phyloP scores from a whole-genome alignment of 2,329 filamentous ascomycete genomes.

The Fusarium penzigii region DNA sequence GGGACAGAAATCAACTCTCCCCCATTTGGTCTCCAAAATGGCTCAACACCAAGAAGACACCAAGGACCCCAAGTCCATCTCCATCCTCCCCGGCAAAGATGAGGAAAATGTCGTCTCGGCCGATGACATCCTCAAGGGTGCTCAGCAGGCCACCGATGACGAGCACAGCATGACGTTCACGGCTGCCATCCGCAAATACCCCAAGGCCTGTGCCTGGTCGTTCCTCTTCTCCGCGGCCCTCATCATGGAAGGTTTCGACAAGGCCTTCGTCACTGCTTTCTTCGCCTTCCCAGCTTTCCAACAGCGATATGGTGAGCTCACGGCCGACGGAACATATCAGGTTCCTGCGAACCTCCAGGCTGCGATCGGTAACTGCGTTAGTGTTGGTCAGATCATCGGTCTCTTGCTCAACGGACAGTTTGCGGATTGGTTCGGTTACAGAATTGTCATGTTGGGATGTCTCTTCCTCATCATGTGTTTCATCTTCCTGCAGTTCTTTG shows the following conservation, averaged over 20 bases:
- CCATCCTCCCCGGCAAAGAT: constrained; percentile 8
- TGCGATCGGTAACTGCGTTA: constrained; percentile 47
- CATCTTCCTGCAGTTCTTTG: constrained; percentile 52
- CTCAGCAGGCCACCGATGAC: constrained; percentile 15
- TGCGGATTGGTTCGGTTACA: constrained; percentile 46
- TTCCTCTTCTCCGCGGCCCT: constrained; percentile 39
- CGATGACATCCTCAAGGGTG: constrained; percentile 17
- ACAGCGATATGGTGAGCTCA: constrained; percentile 38
- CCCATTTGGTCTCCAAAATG: background rate
- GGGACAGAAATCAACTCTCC: no score
- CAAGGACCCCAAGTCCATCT: constrained; percentile 11
- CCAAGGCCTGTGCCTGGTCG: constrained; percentile 38
- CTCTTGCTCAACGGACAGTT: constrained; percentile 49
- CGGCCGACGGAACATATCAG: constrained; percentile 40
- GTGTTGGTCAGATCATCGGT: constrained; percentile 50
- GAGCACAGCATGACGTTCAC: constrained; percentile 35
- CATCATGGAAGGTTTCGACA: constrained; percentile 44
- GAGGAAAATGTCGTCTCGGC: constrained; percentile 9
- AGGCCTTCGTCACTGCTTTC: constrained; percentile 41
- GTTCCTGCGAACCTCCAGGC: constrained; percentile 52
- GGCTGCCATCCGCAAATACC: constrained; percentile 41
- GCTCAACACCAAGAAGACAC: constrained; percentile 18
- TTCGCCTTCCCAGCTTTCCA: constrained; percentile 40
- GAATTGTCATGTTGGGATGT: constrained; percentile 45
- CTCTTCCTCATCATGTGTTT: constrained; percentile 42